Base-by-base conservation (phyloP, 2,329 filamentous ascomycete species). In the Alternaria alternata region DNA sequence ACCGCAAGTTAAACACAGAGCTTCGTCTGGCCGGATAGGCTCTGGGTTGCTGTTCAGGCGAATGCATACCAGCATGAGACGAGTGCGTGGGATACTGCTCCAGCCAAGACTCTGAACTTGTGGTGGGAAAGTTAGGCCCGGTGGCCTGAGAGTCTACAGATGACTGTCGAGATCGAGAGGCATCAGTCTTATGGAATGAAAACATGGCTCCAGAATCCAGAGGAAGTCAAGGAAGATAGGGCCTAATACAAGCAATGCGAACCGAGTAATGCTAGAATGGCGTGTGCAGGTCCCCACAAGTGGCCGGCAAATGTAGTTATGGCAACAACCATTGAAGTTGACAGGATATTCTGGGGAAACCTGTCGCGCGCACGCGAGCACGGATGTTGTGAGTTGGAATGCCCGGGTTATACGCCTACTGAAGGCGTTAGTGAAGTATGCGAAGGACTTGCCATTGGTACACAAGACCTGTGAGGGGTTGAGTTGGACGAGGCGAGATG, bases 1-100 rank as follows among this genome's bases (percentile, higher is more conserved):
- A 75, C 38, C 78, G 73, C 32, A 78, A 60, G 22, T 70, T 76
- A 56, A 80, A 79, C 3, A 80, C 73, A 9, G 76, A 79, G 44
- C 59, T 74, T 58, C 78, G 68, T 57, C 71, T 77, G 34, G 62
- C 65, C 7, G 64, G 52, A 26, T 66, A 54, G 18, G 62, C 57
- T 63, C 66, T 68, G 43, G 63, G 61, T 48, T 62, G 69, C 51
- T 66, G 75, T 49, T 78, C 75, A 51, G 75, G 71, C 26, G 74
- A 78, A 39, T 72, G 69, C 54, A 72, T 61, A 20, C 68, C 74
- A 54, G 62, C 65, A 62, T 70, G 65, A 54, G 71, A 68, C 47
- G 66, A 66, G 11, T 61, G 55, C 41, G 73, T 67, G 34, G 71
- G 67, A 48, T 62, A 59, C 64, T 74, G 72, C 47, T 73, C 71